Percentiles rank a stretch among this genome's conserved stretches.
These are phyloP conservation scores for Eimeria falciformis DNA, from an alignment of 169 alveolate species.

Conservation along the genomic window DNA sequence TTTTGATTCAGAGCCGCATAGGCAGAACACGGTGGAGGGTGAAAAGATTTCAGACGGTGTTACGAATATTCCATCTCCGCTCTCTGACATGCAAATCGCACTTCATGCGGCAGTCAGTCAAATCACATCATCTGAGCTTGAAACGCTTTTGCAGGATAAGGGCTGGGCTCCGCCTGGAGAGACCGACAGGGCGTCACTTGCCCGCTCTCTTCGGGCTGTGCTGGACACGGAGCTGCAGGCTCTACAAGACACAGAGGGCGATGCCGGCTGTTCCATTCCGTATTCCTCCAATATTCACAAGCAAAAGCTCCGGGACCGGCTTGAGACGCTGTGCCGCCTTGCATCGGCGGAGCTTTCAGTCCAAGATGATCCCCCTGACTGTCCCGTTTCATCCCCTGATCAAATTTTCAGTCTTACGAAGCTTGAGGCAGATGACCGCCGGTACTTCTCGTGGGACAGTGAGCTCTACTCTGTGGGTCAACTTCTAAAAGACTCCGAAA, in stretches of 20 bases:
- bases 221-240: neutral
- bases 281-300: neutral
- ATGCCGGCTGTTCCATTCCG: neutral
- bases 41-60: neutral
- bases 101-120: neutral
- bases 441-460: neutral
- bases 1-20: neutral
- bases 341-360: neutral
- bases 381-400: no score
- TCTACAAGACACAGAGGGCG: neutral
- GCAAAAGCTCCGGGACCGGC: neutral
- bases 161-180: neutral
- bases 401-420: no score
- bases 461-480: neutral
- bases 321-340: neutral
- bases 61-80: neutral
- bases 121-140: neutral
- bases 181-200: neutral
- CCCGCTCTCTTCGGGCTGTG: neutral
- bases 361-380: neutral
- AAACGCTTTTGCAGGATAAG: neutral
- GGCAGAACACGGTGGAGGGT: neutral
- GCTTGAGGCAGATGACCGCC: neutral
- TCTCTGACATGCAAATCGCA: neutral
- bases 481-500: neutral